Evolutionary conservation across 495 filamentous ascomycete genomes (phyloP).

Genomic region (Penicillium ochrochloron): DNA sequence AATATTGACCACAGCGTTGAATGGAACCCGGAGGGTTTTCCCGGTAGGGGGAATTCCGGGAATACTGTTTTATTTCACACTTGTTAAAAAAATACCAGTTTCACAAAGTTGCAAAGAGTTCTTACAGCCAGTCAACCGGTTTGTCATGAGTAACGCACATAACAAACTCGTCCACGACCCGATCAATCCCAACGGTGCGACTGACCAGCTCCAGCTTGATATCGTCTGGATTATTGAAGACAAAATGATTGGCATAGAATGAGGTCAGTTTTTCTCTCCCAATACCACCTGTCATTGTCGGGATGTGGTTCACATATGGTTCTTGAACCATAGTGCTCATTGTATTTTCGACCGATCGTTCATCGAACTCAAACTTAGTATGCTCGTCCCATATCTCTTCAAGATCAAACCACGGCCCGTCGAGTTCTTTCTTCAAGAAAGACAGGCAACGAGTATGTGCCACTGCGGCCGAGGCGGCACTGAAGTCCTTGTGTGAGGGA

Average conservation of each 20-base stretch:
- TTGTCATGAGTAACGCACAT: conserved; percentile 67
- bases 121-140: conserved; percentile 70
- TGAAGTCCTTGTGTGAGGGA: conserved; percentile 40
- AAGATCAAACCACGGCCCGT: conserved; percentile 57
- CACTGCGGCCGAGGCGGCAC: conserved; percentile 34
- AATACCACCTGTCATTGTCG: conserved; percentile 72
- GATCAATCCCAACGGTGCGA: conserved; percentile 65
- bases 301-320: conserved; percentile 64
- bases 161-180: conserved; percentile 62
- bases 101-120: conserved; percentile 27
- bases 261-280: conserved; percentile 62
- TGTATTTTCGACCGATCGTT: conserved; percentile 47
- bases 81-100: conserved; percentile 37
- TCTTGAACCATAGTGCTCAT: conserved; percentile 62
- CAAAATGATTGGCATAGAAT: conserved; percentile 78
- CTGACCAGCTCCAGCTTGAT: conserved; percentile 70
- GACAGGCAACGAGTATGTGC: conserved; percentile 41
- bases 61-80: conserved; percentile 17
- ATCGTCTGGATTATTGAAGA: conserved; percentile 69
- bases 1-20: conserved; percentile 76
- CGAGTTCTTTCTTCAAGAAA: conserved; percentile 40
- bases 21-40: conserved; percentile 65
- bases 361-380: conserved; percentile 44
- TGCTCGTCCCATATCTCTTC: conserved; percentile 66
- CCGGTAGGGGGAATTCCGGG: conserved; percentile 75